Conservation (phyloP, 208 protist species). For the Histomonas meleagridis region DNA sequence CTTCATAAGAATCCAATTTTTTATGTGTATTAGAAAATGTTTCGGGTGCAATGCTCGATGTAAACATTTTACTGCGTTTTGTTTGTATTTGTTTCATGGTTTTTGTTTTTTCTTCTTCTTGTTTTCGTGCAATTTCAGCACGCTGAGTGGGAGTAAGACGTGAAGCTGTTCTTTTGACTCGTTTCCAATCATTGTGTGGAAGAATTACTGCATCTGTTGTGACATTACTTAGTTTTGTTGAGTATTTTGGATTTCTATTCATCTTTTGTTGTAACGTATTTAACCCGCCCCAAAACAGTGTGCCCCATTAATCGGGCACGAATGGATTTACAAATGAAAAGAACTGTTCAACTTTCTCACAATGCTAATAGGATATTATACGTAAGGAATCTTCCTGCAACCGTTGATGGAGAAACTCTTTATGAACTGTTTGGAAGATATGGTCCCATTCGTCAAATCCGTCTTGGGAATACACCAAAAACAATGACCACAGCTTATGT, state of each 20-base stretch:
- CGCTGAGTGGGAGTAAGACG: background rate
- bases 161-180: background rate
- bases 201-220: background rate
- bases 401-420: background rate
- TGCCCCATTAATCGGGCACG: too few relatives aligned
- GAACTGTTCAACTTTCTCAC: too few relatives aligned
- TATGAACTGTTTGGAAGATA: constrained; percentile 28
- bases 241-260: constrained; percentile 32
- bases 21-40: background rate
- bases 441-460: constrained; percentile 35
- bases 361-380: constrained; percentile 9
- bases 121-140: background rate
- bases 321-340: too few relatives aligned
- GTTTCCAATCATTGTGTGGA: background rate
- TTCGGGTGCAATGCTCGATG: background rate
- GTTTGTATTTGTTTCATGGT: background rate
- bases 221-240: background rate
- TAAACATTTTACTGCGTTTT: background rate
- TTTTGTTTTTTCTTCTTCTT: background rate
- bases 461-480: background rate
- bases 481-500: constrained; percentile 12
- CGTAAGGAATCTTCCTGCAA: constrained; percentile 12
- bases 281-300: too few relatives aligned
- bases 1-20: background rate
- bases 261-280: too few relatives aligned